phyloP scores from a whole-genome alignment of 495 filamentous ascomycete species.

The Cenococcum geophilum region DNA sequence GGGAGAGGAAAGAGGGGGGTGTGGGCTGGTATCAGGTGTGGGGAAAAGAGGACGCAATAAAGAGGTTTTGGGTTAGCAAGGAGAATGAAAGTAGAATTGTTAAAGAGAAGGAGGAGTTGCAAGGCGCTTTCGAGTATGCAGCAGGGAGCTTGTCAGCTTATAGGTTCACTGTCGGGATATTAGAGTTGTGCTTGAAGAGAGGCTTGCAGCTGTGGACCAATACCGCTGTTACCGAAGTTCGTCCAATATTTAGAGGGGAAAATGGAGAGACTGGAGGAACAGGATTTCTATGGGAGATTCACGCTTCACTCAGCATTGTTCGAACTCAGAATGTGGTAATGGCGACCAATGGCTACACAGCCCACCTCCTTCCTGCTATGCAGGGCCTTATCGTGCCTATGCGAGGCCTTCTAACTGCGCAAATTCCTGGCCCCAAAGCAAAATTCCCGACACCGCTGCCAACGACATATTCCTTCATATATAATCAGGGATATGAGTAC shows the following conservation, averaged over 20 bases:
- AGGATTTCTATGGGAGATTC: constrained; percentile 39
- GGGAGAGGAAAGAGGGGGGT: constrained; percentile 42
- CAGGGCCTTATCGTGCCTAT: constrained; percentile 59
- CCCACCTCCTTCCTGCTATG: constrained; percentile 50
- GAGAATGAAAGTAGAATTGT: constrained; percentile 17
- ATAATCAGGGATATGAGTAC: constrained; percentile 56
- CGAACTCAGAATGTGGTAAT: constrained; percentile 51
- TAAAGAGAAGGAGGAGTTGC: constrained; percentile 15
- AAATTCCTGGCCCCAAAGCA: constrained; percentile 47
- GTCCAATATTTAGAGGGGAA: constrained; percentile 7
- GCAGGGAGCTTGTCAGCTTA: constrained; percentile 63
- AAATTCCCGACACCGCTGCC: constrained; percentile 36
- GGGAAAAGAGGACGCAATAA: constrained; percentile 42
- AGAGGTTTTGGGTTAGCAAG: constrained; percentile 38
- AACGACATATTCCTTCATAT: constrained; percentile 58
- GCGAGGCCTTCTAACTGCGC: constrained; percentile 61
- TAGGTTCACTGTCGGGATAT: constrained; percentile 54
- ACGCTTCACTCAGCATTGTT: constrained; percentile 53
- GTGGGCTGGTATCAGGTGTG: constrained; percentile 46
- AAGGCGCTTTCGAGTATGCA: constrained; percentile 52
- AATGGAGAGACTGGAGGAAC: too few relatives aligned
- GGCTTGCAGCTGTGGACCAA: constrained; percentile 58
- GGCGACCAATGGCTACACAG: constrained; percentile 70
- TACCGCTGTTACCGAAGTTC: constrained; percentile 49
- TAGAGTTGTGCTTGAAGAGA: constrained; percentile 47